Base-by-base conservation (phyloP, 2,329 filamentous ascomycete species). In the Leptographium procerum region DNA sequence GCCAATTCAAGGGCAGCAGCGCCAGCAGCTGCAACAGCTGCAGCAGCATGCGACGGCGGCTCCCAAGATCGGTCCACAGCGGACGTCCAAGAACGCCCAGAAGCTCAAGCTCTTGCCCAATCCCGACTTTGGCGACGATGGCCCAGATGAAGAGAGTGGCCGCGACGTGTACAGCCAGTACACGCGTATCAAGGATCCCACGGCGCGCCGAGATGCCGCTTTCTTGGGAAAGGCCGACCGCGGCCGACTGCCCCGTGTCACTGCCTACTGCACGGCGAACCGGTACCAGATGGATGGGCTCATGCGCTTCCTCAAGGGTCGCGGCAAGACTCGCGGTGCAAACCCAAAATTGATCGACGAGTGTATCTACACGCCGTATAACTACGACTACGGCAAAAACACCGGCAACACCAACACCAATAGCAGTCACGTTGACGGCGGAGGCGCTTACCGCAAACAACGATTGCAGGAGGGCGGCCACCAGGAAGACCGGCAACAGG, bases 161-260 rank as follows among this genome's bases (percentile, higher is more conserved):
- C 80, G 91, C 63, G 94, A 99, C 69, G 94, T 99, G 34, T 99
- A 99, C 74, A 92, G 91, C 29, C 94, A 99, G 71, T 97, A 96
- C 70, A 96, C 92, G 10, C 83, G 94, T 51, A 99, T 99, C 73
- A 97, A 97, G 71, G 94, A 99, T 68, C 91, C 92, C 0, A 96
- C 87, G 0, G 94, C 94, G 10, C 80, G 94, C 61, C 83, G 94
- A 66, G 92, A 97, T 77, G 94, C 94, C 19, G 94, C 94, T 31
- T 80, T 91, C 58, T 73, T 99, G 47, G 94, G 94, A 43, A 99
- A 97, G 71, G 91, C 92, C 45, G 94, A 99, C 70, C 82, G 94
- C 59, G 87, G 90, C 63, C 82, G 86, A 62, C 74, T 99, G 58
- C 94, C 94, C 6, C 80, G 94, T 62, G 94, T 99, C 16, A 97